phyloP scores from a whole-genome alignment of 2,329 filamentous ascomycete genomes.

The Botryotinia globosa region DNA sequence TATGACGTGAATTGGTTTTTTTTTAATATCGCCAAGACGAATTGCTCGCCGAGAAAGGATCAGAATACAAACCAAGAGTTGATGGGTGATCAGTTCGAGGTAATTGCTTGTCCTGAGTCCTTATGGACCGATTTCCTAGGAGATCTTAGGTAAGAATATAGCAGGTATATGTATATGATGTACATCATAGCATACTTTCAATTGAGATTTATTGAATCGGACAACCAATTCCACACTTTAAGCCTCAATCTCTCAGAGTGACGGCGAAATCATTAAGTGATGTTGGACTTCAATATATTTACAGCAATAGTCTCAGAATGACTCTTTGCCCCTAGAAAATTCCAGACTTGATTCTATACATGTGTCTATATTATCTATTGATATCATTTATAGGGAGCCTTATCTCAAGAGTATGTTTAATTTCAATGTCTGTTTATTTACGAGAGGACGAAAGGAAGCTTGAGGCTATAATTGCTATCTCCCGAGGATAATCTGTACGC shows the following conservation, averaged over 20 bases:
- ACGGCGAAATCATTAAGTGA: not conserved
- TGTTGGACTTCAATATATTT: not conserved
- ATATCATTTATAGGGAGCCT: fast-evolving
- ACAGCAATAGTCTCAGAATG: not conserved
- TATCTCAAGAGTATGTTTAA: not conserved
- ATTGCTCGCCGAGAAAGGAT: not conserved
- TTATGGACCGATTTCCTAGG: too few relatives aligned
- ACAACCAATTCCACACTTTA: not conserved
- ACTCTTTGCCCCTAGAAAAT: too few relatives aligned
- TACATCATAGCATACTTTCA: not conserved
- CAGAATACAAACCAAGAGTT: not conserved
- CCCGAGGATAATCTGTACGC: not conserved
- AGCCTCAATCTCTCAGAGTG: not conserved
- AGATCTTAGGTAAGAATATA: fast-evolving
- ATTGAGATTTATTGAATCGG: not conserved
- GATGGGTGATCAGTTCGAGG: not conserved
- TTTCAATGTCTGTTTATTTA: not conserved
- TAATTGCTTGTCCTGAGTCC: too few relatives aligned
- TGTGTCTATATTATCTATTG: too few relatives aligned
- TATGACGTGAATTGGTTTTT: fast-evolving
- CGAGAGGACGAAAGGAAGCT: not conserved
- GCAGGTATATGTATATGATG: not conserved
- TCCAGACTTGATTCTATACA: too few relatives aligned
- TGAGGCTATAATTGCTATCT: fast-evolving
- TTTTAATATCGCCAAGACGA: not conserved